Evolutionary conservation across 768 basidiomycete species (phyloP).

Genomic region (Hericium erinaceus): DNA sequence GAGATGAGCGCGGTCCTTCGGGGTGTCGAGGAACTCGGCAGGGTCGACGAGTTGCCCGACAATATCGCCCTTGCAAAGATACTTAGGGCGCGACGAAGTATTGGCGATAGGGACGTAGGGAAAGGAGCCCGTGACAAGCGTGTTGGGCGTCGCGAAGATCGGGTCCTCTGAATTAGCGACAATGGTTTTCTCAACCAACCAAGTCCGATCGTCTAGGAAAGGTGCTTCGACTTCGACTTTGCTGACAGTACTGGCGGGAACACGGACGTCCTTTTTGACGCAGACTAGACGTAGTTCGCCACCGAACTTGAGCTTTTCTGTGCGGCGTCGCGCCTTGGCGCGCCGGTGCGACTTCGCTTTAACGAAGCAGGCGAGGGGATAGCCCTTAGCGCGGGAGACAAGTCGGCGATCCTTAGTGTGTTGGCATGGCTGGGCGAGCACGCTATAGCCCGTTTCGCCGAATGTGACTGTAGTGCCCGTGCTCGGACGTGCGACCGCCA

Average conservation of each 20-base stretch:
- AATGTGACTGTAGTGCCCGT: slow-evolving; percentile 1
- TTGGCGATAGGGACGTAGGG: background rate
- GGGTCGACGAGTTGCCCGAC: background rate
- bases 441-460: background rate
- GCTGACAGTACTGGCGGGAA: background rate
- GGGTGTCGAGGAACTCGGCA: background rate
- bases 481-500: slow-evolving; percentile 7
- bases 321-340: background rate
- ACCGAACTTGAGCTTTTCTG: background rate
- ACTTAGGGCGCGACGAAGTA: background rate
- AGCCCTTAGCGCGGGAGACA: background rate
- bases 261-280: background rate
- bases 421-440: background rate
- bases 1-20: background rate
- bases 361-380: background rate
- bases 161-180: background rate
- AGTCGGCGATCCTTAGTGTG: background rate
- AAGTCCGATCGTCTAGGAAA: no score
- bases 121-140: background rate
- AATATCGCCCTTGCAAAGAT: background rate
- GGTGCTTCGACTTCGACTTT: background rate
- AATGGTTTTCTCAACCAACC: background rate
- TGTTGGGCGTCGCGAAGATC: background rate
- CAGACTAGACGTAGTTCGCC: background rate
- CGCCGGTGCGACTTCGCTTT: background rate